Evolutionary conservation across 1,284 basidiomycete genomes (phyloP), one percentile per base, ranked within the genome.

Genomic region (Pulchroboletus neoregius): DNA sequence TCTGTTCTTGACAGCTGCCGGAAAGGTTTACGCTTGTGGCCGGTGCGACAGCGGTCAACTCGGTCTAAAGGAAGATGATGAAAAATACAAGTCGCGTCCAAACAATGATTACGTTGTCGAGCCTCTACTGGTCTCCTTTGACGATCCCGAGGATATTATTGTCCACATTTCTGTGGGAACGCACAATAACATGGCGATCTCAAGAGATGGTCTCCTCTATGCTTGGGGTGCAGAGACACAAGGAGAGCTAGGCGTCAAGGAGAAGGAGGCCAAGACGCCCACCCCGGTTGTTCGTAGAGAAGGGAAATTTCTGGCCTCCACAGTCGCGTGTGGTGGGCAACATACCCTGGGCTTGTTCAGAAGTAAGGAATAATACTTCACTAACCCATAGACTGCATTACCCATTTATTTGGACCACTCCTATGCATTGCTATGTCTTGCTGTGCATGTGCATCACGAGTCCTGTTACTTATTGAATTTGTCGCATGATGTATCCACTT

Each of bases 191-290:
- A 76, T 94, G 51, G 93, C 89, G 4, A 78, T 94, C 39, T 88
- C 87, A 13, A 69, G 71, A 45, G 82, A 77, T 35, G 92, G 92
- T 10, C 84, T 87, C 23, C 70, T 91, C 51, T 94, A 91, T 63
- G 75, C 84, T 32, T 95, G 92, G 92, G 92, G 92, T 39, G 81
- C 87, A 53, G 90, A 91, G 16, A 79, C 82, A 43, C 83, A 78
- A 66, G 82, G 74, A 63, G 91, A 78, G 70, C 76, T 78, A 48
- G 89, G 76, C 52, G 80, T 77, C 54, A 80, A 75, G 20, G 69
- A 76, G 63, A 78, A 79, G 56, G 77, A 76, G 51, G 78, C 79
- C 34, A 68, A 68, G 54, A 81, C 77, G 4, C 83, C 84, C 2
- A 74, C 68, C 15, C 69, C 75, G n/a, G 73, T 87, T 33, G 85